Evolutionary conservation across 2,329 filamentous ascomycete species (phyloP), one percentile per base, ranked within the genome.

Genomic region (Rhexocercosporidium sp.): DNA sequence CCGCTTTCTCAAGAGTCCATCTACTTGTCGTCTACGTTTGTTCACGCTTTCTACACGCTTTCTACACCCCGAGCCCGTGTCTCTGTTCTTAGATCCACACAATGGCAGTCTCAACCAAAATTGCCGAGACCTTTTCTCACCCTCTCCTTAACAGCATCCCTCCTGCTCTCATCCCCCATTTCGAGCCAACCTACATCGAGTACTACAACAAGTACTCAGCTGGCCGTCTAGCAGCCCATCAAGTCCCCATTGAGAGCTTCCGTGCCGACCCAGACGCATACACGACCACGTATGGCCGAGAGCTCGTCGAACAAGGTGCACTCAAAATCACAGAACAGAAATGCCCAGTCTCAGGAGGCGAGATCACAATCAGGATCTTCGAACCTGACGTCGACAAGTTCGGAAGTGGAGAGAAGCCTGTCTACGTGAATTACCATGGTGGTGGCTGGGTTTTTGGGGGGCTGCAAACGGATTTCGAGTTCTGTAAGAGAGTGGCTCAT

Each of bases 111-210:
- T 60, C 57, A 7, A 44, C 59, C 34, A 22, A 68, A n/a, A 22
- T 47, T 12, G 54, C 68, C 25, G 57, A 65, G 34, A 27, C 63
- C 37, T 64, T 72, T 37, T 68, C 65, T 5, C 78, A 81, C 57
- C 79, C 80, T n/a, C 75, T 79, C 18, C 75, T 81, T 60, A 82
- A 82, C 64, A 79, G 76, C 71, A 82, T 82, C 9, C 79, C 80
- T 5, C 66, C 70, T 2, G 71, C 79, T 53, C 74, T 82, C 34
- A 66, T 78, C 5, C 69, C 76, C 20, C 75, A 77, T 5, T 81
- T 80, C 66, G 81, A 82, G 49, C 78, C 79, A 1, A 72, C 76
- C 44, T 82, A 80, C 60, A 75, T 81, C 29, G 76, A 79, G 59
- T 75, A 81, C 72, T 80, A 81, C 71, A 79, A 81, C 65, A 79